Percentiles rank a stretch among this genome's conserved stretches.
These are phyloP conservation scores for Carex myosuroides DNA, from an alignment of 176 grass and related monocot species.

Conservation along the genomic window DNA sequence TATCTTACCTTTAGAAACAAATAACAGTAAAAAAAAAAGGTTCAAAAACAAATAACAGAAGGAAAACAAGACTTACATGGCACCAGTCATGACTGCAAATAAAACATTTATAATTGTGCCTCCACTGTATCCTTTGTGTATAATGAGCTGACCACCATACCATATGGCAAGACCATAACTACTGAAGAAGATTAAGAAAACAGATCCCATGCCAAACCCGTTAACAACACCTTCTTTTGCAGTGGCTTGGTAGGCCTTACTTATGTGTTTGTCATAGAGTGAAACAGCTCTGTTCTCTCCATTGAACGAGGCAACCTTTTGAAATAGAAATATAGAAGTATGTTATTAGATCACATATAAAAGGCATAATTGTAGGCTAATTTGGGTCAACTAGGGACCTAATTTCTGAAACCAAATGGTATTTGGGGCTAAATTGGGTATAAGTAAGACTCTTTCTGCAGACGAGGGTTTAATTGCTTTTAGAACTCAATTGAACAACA, in stretches of 20 bases:
- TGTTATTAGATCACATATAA: neutral
- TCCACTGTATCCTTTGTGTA: constrained; percentile 14
- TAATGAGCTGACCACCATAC: constrained; percentile 17
- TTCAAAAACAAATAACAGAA: neutral
- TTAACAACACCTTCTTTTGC: constrained; percentile 19
- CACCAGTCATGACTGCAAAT: constrained; percentile 19
- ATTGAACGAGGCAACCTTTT: constrained; percentile 20
- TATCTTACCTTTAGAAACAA: neutral
- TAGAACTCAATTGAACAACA: neutral
- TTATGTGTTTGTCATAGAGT: neutral
- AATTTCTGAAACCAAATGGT: neutral
- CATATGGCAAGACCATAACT: constrained; percentile 14
- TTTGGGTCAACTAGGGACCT: neutral
- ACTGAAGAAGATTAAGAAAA: constrained; percentile 7
- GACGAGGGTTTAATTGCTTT: neutral
- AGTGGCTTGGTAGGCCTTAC: neutral
- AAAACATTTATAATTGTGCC: constrained; percentile 15
- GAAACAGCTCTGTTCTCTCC: neutral
- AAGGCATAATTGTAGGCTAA: neutral
- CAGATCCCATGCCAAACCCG: constrained; percentile 18
- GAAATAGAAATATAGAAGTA: neutral
- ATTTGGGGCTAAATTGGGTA: neutral
- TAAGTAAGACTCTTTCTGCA: neutral
- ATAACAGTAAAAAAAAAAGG: neutral
- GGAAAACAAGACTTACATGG: constrained; percentile 2